Evolutionary conservation across 2,329 filamentous ascomycete species (phyloP).

Genomic region (Phoma sp.): DNA sequence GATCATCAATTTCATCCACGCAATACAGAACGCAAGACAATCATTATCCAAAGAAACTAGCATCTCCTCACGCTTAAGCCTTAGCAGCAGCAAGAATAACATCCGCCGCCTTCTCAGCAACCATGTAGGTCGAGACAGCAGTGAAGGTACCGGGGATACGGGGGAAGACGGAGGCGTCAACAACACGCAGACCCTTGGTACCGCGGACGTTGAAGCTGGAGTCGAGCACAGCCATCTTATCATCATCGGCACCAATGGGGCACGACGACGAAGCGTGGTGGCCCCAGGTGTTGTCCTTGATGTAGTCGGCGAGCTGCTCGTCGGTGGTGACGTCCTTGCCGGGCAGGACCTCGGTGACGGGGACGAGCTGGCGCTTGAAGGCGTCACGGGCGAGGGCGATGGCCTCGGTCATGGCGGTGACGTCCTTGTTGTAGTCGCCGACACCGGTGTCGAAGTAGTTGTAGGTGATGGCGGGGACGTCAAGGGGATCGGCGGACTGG

Average conservation of each 20-base stretch:
- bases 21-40: no score
- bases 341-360: conserved; percentile 54
- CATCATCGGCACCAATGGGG: conserved; percentile 59
- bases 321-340: conserved; percentile 53
- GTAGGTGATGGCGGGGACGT: conserved; percentile 63
- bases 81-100: conserved; percentile 53
- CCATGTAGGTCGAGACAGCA: conserved; percentile 60
- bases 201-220: conserved; percentile 60
- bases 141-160: conserved; percentile 59
- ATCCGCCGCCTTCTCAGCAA: conserved; percentile 67
- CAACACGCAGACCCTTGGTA: conserved; percentile 59
- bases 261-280: conserved; percentile 65
- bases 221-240: conserved; percentile 60
- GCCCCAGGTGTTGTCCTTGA: conserved; percentile 46
- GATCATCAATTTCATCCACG: no score
- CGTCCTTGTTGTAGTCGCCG: conserved; percentile 64
- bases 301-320: conserved; percentile 35
- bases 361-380: conserved; percentile 43
- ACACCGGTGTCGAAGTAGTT: conserved; percentile 57
- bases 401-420: conserved; percentile 62
- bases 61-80: neutral
- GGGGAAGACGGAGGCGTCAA: conserved; percentile 42
- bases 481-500: conserved; percentile 65
- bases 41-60: no score
- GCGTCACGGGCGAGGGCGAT: conserved; percentile 56